Percentiles rank a stretch among this genome's conserved stretches.
Conservation (phyloP, 352 stramenopile species). For the Globisporangium iwayamae region DNA sequence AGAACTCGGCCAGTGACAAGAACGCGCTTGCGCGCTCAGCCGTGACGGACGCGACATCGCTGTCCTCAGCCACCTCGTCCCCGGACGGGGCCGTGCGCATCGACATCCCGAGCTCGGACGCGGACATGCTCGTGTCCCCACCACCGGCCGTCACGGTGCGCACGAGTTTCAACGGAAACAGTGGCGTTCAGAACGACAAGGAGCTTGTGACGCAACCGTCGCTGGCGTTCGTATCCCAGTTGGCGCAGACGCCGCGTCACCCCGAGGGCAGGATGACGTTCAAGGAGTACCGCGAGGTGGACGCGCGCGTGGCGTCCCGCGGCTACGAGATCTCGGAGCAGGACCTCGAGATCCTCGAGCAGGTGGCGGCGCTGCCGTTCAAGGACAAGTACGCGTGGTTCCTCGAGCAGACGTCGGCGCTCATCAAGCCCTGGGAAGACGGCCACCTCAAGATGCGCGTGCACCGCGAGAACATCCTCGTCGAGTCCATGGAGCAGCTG, state of each 20-base stretch:
- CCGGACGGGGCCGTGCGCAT: conserved; percentile 25
- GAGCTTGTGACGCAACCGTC: conserved; percentile 81
- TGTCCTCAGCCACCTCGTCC: conserved; percentile 15
- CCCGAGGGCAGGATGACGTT: conserved; percentile 85
- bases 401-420: conserved; percentile 72
- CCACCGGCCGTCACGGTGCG: conserved; percentile 18
- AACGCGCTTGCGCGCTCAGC: conserved; percentile 13
- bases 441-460: conserved; percentile 85
- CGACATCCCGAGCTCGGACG: conserved; percentile 36
- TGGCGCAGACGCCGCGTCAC: conserved; percentile 77
- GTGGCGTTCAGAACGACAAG: conserved; percentile 22
- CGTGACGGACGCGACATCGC: conserved; percentile 14
- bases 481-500: conserved; percentile 84
- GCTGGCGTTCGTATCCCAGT: conserved; percentile 82
- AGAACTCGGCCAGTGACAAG: conserved; percentile 8
- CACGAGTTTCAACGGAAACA: neutral
- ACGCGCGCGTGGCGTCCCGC: conserved; percentile 76
- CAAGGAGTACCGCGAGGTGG: conserved; percentile 86
- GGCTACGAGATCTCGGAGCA: conserved; percentile 88
- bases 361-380: conserved; percentile 80
- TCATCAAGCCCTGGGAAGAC: conserved; percentile 85
- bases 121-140: conserved; percentile 40
- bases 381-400: conserved; percentile 90
- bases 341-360: conserved; percentile 82
- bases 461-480: conserved; percentile 79